Evolutionary conservation across 2,329 filamentous ascomycete species (phyloP).

Genomic region (Stagonosporopsis tanaceti): DNA sequence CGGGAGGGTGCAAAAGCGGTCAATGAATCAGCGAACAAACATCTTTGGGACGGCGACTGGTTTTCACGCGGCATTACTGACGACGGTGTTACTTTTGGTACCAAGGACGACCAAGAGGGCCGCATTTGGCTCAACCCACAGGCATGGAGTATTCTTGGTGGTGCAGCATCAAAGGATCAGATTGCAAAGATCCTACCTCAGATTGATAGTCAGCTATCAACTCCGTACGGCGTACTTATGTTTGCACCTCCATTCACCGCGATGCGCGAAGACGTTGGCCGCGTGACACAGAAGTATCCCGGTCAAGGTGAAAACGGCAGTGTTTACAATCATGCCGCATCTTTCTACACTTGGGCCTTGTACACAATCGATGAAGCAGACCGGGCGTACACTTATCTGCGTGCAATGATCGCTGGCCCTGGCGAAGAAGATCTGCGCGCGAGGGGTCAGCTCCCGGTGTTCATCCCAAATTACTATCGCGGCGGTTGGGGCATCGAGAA

Average conservation of each 20-base stretch:
- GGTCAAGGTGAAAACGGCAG: constrained; percentile 66
- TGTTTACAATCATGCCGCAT: constrained; percentile 66
- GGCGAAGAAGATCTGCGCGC: constrained; percentile 59
- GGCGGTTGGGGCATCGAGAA: constrained; percentile 41
- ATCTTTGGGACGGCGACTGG: constrained; percentile 66
- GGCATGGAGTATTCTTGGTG: constrained; percentile 63
- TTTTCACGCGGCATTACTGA: constrained; percentile 67
- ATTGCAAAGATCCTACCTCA: constrained; percentile 57
- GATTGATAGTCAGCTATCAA: constrained; percentile 61
- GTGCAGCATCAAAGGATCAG: constrained; percentile 57
- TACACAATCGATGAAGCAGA: constrained; percentile 61
- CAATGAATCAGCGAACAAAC: constrained; percentile 60
- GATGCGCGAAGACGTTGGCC: constrained; percentile 67
- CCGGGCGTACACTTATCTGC: constrained; percentile 60
- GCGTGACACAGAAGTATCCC: constrained; percentile 66
- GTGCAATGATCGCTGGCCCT: constrained; percentile 64
- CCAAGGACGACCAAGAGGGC: constrained; percentile 60
- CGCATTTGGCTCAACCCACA: constrained; percentile 68
- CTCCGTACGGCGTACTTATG: constrained; percentile 64
- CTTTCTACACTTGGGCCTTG: constrained; percentile 64
- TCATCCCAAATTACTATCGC: constrained; percentile 66
- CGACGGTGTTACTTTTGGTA: constrained; percentile 62
- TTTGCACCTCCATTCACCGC: constrained; percentile 62
- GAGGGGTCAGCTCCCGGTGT: constrained; percentile 65
- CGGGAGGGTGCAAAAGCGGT: constrained; percentile 55